These are phyloP conservation scores for Crithidia expoeki DNA, from an alignment of 208 protist genomes.

Conservation along the genomic window DNA sequence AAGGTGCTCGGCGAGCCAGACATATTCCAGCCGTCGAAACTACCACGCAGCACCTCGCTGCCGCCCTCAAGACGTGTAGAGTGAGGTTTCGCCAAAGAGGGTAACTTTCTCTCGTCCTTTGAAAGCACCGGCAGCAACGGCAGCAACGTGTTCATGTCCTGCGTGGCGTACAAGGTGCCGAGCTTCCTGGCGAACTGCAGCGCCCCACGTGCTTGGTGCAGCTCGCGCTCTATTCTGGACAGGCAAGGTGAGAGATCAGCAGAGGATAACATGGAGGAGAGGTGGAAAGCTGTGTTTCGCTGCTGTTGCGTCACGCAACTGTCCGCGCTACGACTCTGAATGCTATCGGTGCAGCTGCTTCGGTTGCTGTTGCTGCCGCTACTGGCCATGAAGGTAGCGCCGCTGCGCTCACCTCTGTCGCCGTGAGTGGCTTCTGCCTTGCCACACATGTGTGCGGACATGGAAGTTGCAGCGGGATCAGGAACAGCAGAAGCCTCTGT, in stretches of 20 bases:
- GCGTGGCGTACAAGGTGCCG: constrained; percentile 66
- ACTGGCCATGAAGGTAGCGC: neutral
- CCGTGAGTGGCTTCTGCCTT: neutral
- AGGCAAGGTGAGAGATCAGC: constrained; percentile 25
- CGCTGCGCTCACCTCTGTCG: constrained; percentile 10
- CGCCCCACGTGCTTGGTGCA: constrained; percentile 32
- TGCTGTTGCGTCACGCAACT: constrained; percentile 12
- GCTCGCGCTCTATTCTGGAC: constrained; percentile 31
- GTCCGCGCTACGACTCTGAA: neutral
- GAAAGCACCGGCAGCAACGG: constrained; percentile 31
- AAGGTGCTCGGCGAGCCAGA: constrained; percentile 13
- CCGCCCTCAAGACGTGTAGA: constrained; percentile 10
- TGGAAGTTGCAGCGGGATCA: too few species aligned
- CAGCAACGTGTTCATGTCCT: constrained; percentile 78
- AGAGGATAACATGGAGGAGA: constrained; percentile 22
- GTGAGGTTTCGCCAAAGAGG: neutral
- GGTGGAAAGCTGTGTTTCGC: constrained; percentile 11
- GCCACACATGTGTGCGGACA: neutral
- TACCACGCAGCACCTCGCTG: constrained; percentile 7
- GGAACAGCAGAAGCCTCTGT: too few species aligned
- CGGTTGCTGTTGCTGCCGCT: constrained; percentile 1
- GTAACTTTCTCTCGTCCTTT: neutral
- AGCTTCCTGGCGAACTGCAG: constrained; percentile 75
- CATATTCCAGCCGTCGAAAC: constrained; percentile 16
- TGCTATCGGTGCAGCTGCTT: constrained; percentile 3